A percentile compares a stretch with the other conserved stretches of the same genome.
Conservation (phyloP, 805 yeast genomes). For the Spathaspora passalidarum region DNA sequence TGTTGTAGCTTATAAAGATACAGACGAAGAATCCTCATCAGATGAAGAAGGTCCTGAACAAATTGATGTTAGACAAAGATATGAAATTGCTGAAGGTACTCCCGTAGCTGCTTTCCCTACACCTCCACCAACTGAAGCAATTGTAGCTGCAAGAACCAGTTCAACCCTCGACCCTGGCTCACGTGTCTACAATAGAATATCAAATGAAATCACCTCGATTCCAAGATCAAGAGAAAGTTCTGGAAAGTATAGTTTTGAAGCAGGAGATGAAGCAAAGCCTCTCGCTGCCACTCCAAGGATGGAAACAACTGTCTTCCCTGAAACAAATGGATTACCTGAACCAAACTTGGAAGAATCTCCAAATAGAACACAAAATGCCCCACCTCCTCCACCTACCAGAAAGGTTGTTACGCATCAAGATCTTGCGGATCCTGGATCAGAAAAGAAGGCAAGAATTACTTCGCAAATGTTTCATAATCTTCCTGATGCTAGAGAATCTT, state of each 20-base stretch:
- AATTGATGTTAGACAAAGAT: background rate
- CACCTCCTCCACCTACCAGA: constrained; percentile 59
- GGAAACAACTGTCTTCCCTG: too few relatives aligned
- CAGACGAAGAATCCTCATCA: constrained; percentile 15
- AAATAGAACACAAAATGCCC: constrained; percentile 15
- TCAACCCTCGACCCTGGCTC: background rate
- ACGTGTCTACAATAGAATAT: background rate
- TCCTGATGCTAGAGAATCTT: constrained; percentile 29
- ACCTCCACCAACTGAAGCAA: constrained; percentile 8
- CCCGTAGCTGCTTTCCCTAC: background rate
- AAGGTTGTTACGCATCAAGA: constrained; percentile 36
- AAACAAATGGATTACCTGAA: constrained; percentile 7
- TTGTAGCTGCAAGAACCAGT: background rate
- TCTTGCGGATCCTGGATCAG: background rate
- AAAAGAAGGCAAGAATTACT: constrained; percentile 31
- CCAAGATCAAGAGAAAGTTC: constrained; percentile 17
- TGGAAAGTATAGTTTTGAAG: constrained; percentile 36
- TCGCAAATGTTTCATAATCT: constrained; percentile 47
- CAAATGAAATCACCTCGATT: background rate
- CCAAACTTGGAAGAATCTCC: background rate
- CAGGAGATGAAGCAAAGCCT: constrained; percentile 36
- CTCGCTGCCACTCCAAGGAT: constrained; percentile 28
- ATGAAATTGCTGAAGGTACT: background rate
- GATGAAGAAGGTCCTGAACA: constrained; percentile 27
- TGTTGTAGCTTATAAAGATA: constrained; percentile 28